Evolutionary conservation across 768 basidiomycete species (phyloP).

Genomic region (Polyporus arcularius): DNA sequence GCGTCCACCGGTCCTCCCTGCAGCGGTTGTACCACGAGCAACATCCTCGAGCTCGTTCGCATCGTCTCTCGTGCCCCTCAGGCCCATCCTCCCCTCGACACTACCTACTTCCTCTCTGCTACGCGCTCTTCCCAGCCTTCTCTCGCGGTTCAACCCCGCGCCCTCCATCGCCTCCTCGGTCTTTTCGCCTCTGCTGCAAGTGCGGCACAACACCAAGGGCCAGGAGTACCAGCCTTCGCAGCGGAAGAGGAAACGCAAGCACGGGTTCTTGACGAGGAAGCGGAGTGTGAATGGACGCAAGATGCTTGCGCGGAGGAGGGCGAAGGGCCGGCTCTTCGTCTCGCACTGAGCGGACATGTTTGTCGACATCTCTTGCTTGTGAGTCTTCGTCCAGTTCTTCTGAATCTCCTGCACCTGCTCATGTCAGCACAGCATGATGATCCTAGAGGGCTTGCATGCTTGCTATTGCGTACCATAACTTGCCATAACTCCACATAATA

Average conservation of each 20-base stretch:
- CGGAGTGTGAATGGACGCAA: slow-evolving; percentile 68
- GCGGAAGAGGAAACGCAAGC: slow-evolving; percentile 87
- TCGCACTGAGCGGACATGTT: slow-evolving; percentile 58
- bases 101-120: slow-evolving; percentile 1
- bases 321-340: slow-evolving; percentile 78
- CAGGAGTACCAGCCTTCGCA: slow-evolving; percentile 98
- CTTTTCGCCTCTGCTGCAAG: slow-evolving; percentile 47
- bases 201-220: slow-evolving; percentile 70
- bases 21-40: slow-evolving; percentile 8
- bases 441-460: too few relatives aligned
- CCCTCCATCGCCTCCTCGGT: slow-evolving; percentile 32
- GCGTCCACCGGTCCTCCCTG: slow-evolving; percentile 20
- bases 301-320: slow-evolving; percentile 66
- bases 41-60: slow-evolving; percentile 8
- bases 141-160: slow-evolving; percentile 14
- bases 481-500: too few relatives aligned
- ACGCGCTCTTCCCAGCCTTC: not conserved
- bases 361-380: not conserved
- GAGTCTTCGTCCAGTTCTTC: not conserved
- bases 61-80: slow-evolving; percentile 13
- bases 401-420: too few relatives aligned
- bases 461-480: too few relatives aligned
- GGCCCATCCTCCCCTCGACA: slow-evolving; percentile 13
- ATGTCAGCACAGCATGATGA: too few relatives aligned
- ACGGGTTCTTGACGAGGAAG: slow-evolving; percentile 85